Base-by-base conservation (phyloP, 768 basidiomycete species). In the Dictyophora rubrovolvata region DNA sequence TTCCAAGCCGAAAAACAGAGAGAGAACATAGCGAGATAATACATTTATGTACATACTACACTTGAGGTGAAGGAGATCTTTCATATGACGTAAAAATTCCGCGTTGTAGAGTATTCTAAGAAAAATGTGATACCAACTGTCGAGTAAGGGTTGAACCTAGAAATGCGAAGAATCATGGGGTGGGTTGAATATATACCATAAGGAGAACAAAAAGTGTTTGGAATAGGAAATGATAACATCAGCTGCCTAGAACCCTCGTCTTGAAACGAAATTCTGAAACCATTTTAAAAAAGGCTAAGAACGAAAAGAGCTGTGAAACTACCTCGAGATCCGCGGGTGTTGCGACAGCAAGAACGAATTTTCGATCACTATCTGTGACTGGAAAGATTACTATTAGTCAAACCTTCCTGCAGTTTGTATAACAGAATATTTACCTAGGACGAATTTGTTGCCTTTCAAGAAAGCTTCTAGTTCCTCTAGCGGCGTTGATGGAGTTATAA, bases 331-430 rank as follows among this genome's bases (percentile, higher is more conserved):
- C 90, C 28, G 90, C 83, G 17, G 74, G 67, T 18, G 90, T 93
- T 1, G 86, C 89, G 0, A 93, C 83, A 0, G 77, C 90, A 16
- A 92, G 78, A 3, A 93, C 89, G 60, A 93, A 93, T 67, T 91
- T 90, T 59, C 89, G 82, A 54, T 77, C 77, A 50, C 74, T 71
- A 70, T 96, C 93, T 5, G 93, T 94, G 37, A 95, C 93, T 93
- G 62, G 18, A 55, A 34, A 4, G 12, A 4, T 12, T 59, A 2
- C 28, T 33, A 14, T n/a, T 10, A 34, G 17, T 2, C 9, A 3
- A 22, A 56, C 42, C 10, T 56, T 16, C 21, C 14, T 23, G 55
- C 37, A n/a, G 55, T 47, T 28, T 57, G 11, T 17, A 21, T 46
- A 48, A 48, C 2, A 56, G 10, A 46, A 17, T 54, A 48, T 77